phyloP scores from a whole-genome alignment of 352 stramenopile genomes.

The Globisporangium cystogenes region DNA sequence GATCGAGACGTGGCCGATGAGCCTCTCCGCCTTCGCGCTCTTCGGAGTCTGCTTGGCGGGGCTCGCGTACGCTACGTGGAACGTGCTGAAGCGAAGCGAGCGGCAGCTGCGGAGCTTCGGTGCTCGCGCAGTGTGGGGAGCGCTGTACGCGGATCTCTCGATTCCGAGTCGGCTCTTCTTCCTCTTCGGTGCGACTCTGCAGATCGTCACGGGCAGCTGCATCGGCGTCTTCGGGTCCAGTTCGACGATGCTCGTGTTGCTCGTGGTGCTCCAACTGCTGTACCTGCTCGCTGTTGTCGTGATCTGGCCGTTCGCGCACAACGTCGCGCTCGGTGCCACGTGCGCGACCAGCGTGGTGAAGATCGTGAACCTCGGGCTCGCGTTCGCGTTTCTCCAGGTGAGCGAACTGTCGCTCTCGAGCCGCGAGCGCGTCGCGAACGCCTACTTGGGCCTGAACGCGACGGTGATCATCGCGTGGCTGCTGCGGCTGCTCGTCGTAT shows the following conservation, averaged over 20 bases:
- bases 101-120: slow-evolving; percentile 20
- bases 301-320: slow-evolving; percentile 27
- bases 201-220: slow-evolving; percentile 25
- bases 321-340: slow-evolving; percentile 9
- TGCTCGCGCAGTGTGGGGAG: slow-evolving; percentile 23
- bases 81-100: slow-evolving; percentile 17
- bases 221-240: slow-evolving; percentile 25
- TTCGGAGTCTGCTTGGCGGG: slow-evolving; percentile 18
- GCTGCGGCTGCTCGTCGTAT: slow-evolving; percentile 19
- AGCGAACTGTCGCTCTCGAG: slow-evolving; percentile 11
- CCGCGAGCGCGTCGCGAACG: slow-evolving; percentile 16
- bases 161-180: slow-evolving; percentile 36
- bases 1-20: slow-evolving; percentile 12
- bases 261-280: slow-evolving; percentile 25
- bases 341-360: slow-evolving; percentile 15
- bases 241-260: slow-evolving; percentile 21
- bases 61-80: slow-evolving; percentile 11
- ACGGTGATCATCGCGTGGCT: slow-evolving; percentile 29
- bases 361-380: slow-evolving; percentile 24
- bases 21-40: slow-evolving; percentile 17
- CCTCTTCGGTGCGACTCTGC: slow-evolving; percentile 18
- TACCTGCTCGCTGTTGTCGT: slow-evolving; percentile 24
- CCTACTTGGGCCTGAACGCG: slow-evolving; percentile 23
- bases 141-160: slow-evolving; percentile 29
- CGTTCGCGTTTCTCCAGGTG: slow-evolving; percentile 27